phyloP scores from a whole-genome alignment of 352 stramenopile species.

The Phytophthora foliorum region DNA sequence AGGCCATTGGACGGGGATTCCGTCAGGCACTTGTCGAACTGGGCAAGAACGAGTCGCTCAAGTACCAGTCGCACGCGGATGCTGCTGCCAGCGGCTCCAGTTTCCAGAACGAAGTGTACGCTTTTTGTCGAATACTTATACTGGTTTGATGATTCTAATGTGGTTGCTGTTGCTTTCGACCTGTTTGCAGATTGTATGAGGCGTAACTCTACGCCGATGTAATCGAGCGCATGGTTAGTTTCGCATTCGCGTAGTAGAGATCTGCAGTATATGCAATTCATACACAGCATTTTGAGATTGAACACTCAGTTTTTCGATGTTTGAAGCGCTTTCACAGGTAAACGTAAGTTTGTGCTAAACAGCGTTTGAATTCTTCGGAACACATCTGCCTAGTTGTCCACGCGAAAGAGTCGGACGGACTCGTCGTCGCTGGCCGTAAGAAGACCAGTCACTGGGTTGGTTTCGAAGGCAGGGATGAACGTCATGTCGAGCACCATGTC shows the following conservation, averaged over 20 bases:
- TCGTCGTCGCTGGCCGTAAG: slow-evolving; percentile 89
- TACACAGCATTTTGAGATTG: slow-evolving; percentile 46
- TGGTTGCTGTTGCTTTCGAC: slow-evolving; percentile 8
- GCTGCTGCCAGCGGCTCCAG: slow-evolving; percentile 89
- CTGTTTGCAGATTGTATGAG: slow-evolving; percentile 85
- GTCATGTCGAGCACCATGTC: slow-evolving; percentile 95
- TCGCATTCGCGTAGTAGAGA: slow-evolving; percentile 58
- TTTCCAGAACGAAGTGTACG: slow-evolving; percentile 94
- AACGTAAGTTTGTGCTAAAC: slow-evolving; percentile 6
- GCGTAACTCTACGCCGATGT: slow-evolving; percentile 77
- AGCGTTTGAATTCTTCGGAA: slow-evolving; percentile 15
- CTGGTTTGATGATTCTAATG: slow-evolving; percentile 13
- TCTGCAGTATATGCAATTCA: slow-evolving; percentile 48
- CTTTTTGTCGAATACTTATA: slow-evolving; percentile 16
- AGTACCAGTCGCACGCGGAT: slow-evolving; percentile 91
- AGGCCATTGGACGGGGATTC: slow-evolving; percentile 85
- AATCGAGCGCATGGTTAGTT: slow-evolving; percentile 58
- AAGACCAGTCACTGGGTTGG: slow-evolving; percentile 54
- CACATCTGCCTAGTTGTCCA: slow-evolving; percentile 54
- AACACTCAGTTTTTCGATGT: neutral
- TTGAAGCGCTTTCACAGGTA: slow-evolving; percentile 3
- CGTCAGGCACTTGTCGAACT: slow-evolving; percentile 84
- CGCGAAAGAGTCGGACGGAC: slow-evolving; percentile 77
- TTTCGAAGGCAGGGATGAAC: slow-evolving; percentile 66
- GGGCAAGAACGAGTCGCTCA: slow-evolving; percentile 90